phyloP scores from a whole-genome alignment of 73 alveolate genomes.

The Paramecium caudatum region DNA sequence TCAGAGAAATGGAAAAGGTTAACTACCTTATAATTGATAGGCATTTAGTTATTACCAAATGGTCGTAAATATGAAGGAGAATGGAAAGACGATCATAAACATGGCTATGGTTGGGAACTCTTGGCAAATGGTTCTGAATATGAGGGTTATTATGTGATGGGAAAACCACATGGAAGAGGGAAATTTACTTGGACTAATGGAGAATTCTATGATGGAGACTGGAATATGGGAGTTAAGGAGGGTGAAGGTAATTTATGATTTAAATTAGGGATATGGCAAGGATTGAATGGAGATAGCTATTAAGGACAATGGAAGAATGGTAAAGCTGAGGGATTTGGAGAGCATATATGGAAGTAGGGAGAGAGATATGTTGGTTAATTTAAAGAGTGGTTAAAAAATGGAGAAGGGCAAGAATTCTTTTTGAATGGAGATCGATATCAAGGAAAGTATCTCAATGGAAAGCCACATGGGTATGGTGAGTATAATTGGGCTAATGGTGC shows the following conservation, averaged over 20 bases:
- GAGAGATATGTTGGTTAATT: constrained; percentile 95
- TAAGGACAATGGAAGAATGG: constrained; percentile 90
- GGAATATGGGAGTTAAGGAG: constrained; percentile 80
- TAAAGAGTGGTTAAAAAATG: constrained; percentile 73
- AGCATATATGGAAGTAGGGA: constrained; percentile 90
- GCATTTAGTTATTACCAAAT: constrained; percentile 85
- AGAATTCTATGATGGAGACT: constrained; percentile 84
- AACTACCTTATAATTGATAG: constrained; percentile 31
- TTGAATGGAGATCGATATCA: constrained; percentile 84
- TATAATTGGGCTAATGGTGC: constrained; percentile 73
- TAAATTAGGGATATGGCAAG: constrained; percentile 70
- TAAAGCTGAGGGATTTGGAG: constrained; percentile 95
- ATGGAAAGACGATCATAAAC: constrained; percentile 82
- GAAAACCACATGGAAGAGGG: constrained; percentile 91
- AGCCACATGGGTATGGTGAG: constrained; percentile 91
- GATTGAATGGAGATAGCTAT: constrained; percentile 83
- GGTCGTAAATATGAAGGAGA: constrained; percentile 88
- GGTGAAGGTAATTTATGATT: constrained; percentile 72
- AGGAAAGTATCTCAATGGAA: constrained; percentile 88
- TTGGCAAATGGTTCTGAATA: constrained; percentile 84
- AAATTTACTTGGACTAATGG: constrained; percentile 88
- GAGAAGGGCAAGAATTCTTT: constrained; percentile 80
- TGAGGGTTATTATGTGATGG: constrained; percentile 87
- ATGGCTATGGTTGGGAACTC: constrained; percentile 88
- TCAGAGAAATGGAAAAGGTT: constrained; percentile 75